Percentiles rank a stretch among this genome's conserved stretches.
phyloP scores from a whole-genome alignment of 345 rosid species.

The Brassica rapa region DNA sequence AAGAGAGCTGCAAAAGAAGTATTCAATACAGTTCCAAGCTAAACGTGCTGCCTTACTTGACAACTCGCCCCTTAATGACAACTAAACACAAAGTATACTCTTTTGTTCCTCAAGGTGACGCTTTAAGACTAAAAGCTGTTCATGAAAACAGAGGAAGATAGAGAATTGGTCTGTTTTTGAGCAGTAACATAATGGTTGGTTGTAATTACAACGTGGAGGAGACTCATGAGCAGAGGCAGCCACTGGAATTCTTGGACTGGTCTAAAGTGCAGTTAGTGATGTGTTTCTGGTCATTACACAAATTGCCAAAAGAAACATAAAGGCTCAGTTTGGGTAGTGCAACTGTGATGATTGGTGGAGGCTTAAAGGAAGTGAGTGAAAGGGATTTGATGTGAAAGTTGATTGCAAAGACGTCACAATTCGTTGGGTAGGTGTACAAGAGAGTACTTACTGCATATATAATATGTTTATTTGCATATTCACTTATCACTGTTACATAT shows the following conservation, averaged over 20 bases:
- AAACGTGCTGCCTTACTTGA: conserved; percentile 55
- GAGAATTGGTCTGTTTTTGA: conserved; percentile 11
- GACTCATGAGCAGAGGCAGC: conserved; percentile 26
- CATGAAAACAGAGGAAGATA: not conserved
- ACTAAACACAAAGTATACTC: conserved; percentile 3
- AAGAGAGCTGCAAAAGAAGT: conserved; percentile 77
- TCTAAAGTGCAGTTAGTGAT: conserved; percentile 4
- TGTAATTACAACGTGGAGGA: conserved; percentile 25
- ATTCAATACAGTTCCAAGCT: conserved; percentile 63
- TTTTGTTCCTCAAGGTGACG: conserved; percentile 9
- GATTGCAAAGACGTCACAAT: conserved; percentile 3
- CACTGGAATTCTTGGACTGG: conserved; percentile 5
- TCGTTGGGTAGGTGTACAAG: conserved; percentile 21
- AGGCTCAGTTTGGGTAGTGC: no score
- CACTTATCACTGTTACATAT: not conserved
- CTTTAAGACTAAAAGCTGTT: conserved; percentile 1
- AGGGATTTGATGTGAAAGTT: conserved; percentile 19
- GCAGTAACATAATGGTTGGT: conserved; percentile 18
- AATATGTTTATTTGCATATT: not conserved
- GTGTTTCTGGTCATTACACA: conserved; percentile 20
- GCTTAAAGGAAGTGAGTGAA: conserved; percentile 16
- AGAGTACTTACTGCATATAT: conserved; percentile 19
- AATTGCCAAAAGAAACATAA: conserved; percentile 11
- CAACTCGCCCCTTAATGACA: conserved; percentile 53
- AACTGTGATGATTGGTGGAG: not conserved